Evolutionary conservation across 2,329 filamentous ascomycete genomes (phyloP).

Genomic region (Leptosphaerulina australis): DNA sequence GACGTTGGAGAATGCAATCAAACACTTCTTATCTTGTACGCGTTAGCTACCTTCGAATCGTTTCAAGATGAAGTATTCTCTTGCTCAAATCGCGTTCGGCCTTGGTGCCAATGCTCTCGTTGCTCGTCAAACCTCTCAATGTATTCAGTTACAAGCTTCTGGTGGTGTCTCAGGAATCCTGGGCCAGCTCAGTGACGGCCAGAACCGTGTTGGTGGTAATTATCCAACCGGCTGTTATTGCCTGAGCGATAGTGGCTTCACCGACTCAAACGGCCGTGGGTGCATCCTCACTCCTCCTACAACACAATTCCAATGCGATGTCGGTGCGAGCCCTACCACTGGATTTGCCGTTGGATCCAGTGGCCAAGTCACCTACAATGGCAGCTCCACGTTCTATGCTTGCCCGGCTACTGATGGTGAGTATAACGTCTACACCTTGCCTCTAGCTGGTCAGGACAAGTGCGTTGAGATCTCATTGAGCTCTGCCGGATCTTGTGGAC

Average conservation of each 20-base stretch:
- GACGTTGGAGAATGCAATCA: background rate
- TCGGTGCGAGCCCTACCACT: conserved; percentile 52
- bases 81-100: conserved; percentile 27
- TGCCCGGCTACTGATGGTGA: conserved; percentile 64
- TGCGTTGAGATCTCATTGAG: conserved; percentile 58
- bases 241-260: conserved; percentile 58
- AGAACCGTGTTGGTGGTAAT: conserved; percentile 63
- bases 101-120: conserved; percentile 33
- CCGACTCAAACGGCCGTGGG: conserved; percentile 62
- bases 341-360: conserved; percentile 64
- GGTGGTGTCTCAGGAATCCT: conserved; percentile 56
- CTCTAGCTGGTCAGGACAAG: conserved; percentile 52
- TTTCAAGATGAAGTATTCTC: conserved; percentile 32
- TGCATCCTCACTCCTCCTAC: conserved; percentile 68
- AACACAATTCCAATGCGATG: conserved; percentile 67
- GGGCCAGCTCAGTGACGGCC: conserved; percentile 67
- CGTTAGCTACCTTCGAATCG: background rate
- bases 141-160: conserved; percentile 26
- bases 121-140: conserved; percentile 26
- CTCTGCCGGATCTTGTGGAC: conserved; percentile 29
- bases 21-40: background rate
- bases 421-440: conserved; percentile 61
- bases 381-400: conserved; percentile 62
- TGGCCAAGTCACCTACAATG: conserved; percentile 60
- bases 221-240: conserved; percentile 59